phyloP scores from a whole-genome alignment of 2,329 filamentous ascomycete genomes.

The Fonsecaea monophora region DNA sequence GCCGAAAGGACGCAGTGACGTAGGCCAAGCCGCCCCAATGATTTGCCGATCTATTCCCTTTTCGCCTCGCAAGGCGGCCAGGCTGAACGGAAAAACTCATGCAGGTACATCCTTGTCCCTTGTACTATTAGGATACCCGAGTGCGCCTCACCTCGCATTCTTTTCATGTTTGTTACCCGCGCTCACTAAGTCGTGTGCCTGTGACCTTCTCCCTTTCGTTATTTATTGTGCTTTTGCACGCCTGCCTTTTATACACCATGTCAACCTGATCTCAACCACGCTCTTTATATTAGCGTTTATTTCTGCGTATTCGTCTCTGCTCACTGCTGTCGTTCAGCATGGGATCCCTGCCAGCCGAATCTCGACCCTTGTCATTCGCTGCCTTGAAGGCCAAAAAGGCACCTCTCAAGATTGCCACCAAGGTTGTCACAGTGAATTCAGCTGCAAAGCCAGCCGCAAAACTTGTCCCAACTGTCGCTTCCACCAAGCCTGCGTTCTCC shows the following conservation, averaged over 20 bases:
- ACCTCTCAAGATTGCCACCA: constrained; percentile 35
- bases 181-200: constrained; percentile 1
- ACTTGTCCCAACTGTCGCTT: constrained; percentile 7
- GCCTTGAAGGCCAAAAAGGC: constrained; percentile 36
- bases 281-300: not conserved
- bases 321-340: constrained; percentile 12
- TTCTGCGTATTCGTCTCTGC: constrained; percentile 7
- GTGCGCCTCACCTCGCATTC: constrained; percentile 7
- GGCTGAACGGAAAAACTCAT: constrained; percentile 5
- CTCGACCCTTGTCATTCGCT: constrained; percentile 33
- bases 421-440: constrained; percentile 28
- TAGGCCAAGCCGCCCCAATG: not conserved
- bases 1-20: not conserved
- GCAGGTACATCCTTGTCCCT: not conserved
- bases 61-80: not conserved
- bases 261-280: constrained; percentile 11
- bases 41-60: constrained; percentile 5
- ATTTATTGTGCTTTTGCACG: not conserved
- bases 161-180: not conserved
- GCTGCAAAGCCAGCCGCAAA: constrained; percentile 20
- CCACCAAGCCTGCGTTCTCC: not conserved
- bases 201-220: constrained; percentile 1
- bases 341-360: constrained; percentile 30
- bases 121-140: too few relatives aligned
- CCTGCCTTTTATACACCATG: constrained; percentile 9